These are phyloP conservation scores for Aspergillus steynii DNA, from an alignment of 495 filamentous ascomycete species.

Conservation along the genomic window DNA sequence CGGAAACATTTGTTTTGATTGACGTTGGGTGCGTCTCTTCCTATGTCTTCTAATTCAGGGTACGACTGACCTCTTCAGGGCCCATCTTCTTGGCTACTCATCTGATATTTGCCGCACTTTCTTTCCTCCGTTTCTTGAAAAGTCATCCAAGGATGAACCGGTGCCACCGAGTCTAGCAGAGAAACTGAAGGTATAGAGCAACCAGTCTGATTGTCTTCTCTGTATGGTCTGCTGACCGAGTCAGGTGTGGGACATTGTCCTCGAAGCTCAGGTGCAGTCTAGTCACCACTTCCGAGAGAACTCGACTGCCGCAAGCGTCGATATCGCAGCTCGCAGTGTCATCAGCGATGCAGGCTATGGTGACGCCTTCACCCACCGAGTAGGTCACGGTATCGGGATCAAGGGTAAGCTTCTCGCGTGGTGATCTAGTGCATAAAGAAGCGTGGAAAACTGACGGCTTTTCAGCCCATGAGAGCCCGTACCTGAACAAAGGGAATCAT, in stretches of 20 bases:
- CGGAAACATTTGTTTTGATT: constrained; percentile 55
- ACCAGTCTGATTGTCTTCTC: not conserved
- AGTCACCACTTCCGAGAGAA: constrained; percentile 42
- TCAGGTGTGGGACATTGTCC: constrained; percentile 51
- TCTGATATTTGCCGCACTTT: constrained; percentile 60
- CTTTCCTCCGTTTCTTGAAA: constrained; percentile 39
- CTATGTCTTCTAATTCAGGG: not conserved
- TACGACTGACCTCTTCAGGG: constrained; percentile 29
- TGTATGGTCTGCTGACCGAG: not conserved
- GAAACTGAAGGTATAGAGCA: constrained; percentile 37
- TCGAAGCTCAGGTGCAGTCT: constrained; percentile 51
- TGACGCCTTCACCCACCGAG: constrained; percentile 53
- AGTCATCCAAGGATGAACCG: constrained; percentile 12
- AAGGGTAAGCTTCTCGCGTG: constrained; percentile 34
- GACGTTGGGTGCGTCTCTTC: constrained; percentile 49
- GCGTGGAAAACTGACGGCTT: not conserved
- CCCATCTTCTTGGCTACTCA: constrained; percentile 56
- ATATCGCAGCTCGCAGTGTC: constrained; percentile 52
- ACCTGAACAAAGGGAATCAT: constrained; percentile 56
- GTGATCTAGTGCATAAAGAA: not conserved
- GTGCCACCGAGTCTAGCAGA: constrained; percentile 29
- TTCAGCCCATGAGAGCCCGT: constrained; percentile 54
- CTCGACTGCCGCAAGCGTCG: constrained; percentile 48
- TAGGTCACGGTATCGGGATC: constrained; percentile 59
- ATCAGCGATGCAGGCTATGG: constrained; percentile 54